Evolutionary conservation across 2,329 filamentous ascomycete genomes (phyloP), one percentile per base, ranked within the genome.

Genomic region (Aureobasidium mangrovei): DNA sequence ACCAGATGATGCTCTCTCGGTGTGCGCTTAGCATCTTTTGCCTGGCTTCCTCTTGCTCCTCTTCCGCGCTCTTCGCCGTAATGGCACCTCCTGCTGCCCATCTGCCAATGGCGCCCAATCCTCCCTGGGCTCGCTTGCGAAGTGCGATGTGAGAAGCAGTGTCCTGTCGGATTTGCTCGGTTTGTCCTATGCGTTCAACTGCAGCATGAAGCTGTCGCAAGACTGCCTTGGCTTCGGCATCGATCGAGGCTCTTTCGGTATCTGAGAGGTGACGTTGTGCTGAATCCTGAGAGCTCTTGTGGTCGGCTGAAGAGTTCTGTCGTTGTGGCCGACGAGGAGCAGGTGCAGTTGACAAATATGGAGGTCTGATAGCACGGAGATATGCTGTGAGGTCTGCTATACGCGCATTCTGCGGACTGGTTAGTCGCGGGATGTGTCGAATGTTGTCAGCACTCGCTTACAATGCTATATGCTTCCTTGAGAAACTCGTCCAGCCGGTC

Each of bases 391-490:
- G 82, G 48, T 85, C 88, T 58, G 80, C 73, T 58, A 97, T 94
- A 67, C 94, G 89, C 6, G 83, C 80, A 67, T 95, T 93, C 90
- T 95, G 64, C 18, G 41, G 18, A 29, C 10, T 63, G 56, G 64
- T 64, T 60, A 68, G 63, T 39, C 10, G 28, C 40, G 38, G 54
- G 54, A 44, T 36, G 28, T 36, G 48, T 51, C n/a, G 24, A 24
- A 18, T 24, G n/a, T 52, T 44, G 42, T 33, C 55, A 49, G 60
- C 59, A 48, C 79, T 64, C 39, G 24, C 63, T 8, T 74, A 94
- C 91, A 69, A 97, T 96, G 67, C 86, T 82, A 72, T 95, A 93
- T 52, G 93, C 93, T 72, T 97, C 91, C 66, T 91, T 90, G 33
- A 97, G 75, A 67, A 97, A 98, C 63, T 86, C 86, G 67, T 96